Evolutionary conservation across 2,329 filamentous ascomycete genomes (phyloP).

Genomic region (Botrytis squamosa): DNA sequence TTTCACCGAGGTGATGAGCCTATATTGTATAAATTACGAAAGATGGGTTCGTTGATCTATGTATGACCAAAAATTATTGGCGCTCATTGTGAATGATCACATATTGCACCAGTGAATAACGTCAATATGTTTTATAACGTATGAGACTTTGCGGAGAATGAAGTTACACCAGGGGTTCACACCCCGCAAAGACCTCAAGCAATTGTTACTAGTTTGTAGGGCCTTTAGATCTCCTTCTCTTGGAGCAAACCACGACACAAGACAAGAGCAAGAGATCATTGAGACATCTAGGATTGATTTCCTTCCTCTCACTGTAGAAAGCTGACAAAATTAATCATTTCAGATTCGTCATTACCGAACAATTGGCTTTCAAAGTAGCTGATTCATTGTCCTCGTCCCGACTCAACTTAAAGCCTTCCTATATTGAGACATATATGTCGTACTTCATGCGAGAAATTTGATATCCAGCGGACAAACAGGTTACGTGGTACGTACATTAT

Average conservation of each 20-base stretch:
- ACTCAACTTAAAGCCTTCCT: background rate
- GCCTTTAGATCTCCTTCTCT: background rate
- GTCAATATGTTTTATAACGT: background rate
- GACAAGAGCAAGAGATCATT: background rate
- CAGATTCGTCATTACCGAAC: background rate
- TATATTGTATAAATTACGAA: background rate
- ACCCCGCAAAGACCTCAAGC: background rate
- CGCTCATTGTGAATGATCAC: conserved; percentile 10
- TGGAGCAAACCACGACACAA: background rate
- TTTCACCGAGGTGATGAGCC: background rate
- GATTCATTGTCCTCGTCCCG: background rate
- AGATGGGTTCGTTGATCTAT: background rate
- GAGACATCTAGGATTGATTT: background rate
- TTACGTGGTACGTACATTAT: background rate
- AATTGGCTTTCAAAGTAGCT: background rate
- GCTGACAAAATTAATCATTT: background rate
- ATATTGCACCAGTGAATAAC: conserved; percentile 9
- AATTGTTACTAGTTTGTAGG: background rate
- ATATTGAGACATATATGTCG: background rate
- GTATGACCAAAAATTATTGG: conserved; percentile 2
- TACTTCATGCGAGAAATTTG: background rate
- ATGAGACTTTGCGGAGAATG: background rate
- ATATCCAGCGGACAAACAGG: background rate
- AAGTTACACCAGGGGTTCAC: background rate
- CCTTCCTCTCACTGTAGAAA: background rate